A percentile compares a stretch with the other conserved stretches of the same genome.
Evolutionary conservation across 73 alveolate species (phyloP).

Genomic region (Tetrahymena elliotti): DNA sequence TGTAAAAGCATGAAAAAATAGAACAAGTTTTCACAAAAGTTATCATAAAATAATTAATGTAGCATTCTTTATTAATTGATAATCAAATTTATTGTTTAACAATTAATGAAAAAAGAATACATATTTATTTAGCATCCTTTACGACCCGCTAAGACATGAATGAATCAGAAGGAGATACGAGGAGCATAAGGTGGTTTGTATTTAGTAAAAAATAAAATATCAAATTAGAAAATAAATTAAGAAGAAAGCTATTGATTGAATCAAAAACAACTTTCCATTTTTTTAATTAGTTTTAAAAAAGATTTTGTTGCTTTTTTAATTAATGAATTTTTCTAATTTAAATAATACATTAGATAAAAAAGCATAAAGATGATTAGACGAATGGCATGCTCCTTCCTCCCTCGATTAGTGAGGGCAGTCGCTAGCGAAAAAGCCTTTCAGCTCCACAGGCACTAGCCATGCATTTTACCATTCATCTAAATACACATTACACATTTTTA

Average conservation of each 20-base stretch:
- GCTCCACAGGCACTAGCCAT: slow-evolving; percentile 1
- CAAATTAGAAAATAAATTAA: not conserved
- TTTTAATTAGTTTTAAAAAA: not conserved
- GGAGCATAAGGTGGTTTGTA: not conserved
- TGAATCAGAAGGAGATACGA: not conserved
- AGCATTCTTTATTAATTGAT: not conserved
- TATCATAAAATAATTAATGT: not conserved
- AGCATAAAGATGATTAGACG: not conserved
- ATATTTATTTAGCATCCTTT: not conserved
- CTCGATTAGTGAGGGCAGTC: not conserved
- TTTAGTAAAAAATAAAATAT: too few relatives aligned
- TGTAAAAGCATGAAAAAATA: not conserved
- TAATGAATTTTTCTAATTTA: not conserved
- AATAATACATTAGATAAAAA: not conserved
- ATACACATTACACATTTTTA: not conserved
- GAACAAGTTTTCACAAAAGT: not conserved
- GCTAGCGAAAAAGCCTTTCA: slow-evolving; percentile 1
- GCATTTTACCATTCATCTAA: not conserved
- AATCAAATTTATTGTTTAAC: not conserved
- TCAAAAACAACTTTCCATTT: not conserved
- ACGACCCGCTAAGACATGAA: not conserved
- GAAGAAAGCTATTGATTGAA: not conserved
- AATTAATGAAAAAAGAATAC: not conserved
- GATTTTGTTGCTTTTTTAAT: not conserved
- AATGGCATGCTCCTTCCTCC: slow-evolving; percentile 2